Percentiles rank a stretch among this genome's conserved stretches.
These are phyloP conservation scores for Aethionema arabicum DNA, from an alignment of 345 rosid genomes.

Conservation along the genomic window DNA sequence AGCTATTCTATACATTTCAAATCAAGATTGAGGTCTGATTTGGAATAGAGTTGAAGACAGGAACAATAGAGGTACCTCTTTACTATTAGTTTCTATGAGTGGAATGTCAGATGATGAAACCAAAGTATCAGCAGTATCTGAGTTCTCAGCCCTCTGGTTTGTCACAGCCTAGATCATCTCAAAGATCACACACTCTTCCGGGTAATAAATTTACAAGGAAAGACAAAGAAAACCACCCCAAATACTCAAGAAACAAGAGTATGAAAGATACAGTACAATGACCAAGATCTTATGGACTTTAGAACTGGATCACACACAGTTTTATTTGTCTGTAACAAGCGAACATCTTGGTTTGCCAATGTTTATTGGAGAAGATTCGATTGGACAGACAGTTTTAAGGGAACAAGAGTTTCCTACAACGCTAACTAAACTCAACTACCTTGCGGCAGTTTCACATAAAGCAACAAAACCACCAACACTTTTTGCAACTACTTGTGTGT, in stretches of 20 bases:
- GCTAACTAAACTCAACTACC: background rate
- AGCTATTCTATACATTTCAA: conserved; percentile 1
- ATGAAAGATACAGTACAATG: background rate
- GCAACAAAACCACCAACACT: background rate
- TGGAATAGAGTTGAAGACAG: conserved; percentile 21
- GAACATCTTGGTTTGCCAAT: background rate
- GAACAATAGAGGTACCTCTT: conserved; percentile 43
- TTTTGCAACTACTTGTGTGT: background rate
- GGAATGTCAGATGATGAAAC: conserved; percentile 47
- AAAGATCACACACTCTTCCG: conserved; percentile 21
- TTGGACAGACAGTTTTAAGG: conserved; percentile 1
- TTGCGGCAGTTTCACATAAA: background rate
- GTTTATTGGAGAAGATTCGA: conserved; percentile 3
- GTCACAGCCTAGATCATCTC: conserved; percentile 48
- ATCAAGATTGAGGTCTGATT: conserved; percentile 6
- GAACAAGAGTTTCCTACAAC: background rate
- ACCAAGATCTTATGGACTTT: background rate
- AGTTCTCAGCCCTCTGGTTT: conserved; percentile 44
- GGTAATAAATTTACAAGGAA: conserved; percentile 8
- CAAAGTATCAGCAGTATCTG: conserved; percentile 46
- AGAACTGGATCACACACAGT: background rate
- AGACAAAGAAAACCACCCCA: conserved; percentile 2
- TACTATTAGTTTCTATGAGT: conserved; percentile 44
- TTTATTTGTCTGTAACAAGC: conserved; percentile 8
- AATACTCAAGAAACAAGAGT: conserved; percentile 10